Conservation (phyloP, 768 basidiomycete genomes). For the Neoboletus magnificus region DNA sequence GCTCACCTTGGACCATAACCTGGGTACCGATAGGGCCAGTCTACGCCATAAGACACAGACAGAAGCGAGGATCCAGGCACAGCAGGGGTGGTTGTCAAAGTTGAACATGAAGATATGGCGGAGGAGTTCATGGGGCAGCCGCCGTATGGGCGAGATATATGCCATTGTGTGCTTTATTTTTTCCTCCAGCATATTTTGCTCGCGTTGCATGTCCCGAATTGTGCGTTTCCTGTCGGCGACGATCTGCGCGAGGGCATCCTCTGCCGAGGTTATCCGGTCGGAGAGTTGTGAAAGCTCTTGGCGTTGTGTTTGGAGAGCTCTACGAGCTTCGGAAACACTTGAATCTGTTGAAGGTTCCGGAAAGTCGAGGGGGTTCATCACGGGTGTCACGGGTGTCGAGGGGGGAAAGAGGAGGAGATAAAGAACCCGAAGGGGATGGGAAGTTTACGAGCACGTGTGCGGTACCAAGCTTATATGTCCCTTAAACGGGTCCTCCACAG, state of each 20-base stretch:
- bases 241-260: conserved; percentile 55
- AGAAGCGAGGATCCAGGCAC: conserved; percentile 71
- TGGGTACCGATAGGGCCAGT: conserved; percentile 62
- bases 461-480: neutral
- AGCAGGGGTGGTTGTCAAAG: conserved; percentile 69
- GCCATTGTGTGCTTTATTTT: conserved; percentile 50
- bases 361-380: conserved; percentile 34
- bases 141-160: conserved; percentile 69
- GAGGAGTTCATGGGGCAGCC: conserved; percentile 70
- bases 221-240: conserved; percentile 50
- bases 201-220: conserved; percentile 52
- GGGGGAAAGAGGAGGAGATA: conserved; percentile 4
- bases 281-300: conserved; percentile 33
- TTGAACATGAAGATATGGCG: conserved; percentile 67
- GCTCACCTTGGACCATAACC: conserved; percentile 75
- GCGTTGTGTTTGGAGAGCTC: conserved; percentile 36
- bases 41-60: conserved; percentile 68
- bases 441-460: conserved; percentile 27
- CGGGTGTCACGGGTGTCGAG: conserved; percentile 16
- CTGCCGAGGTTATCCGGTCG: conserved; percentile 48
- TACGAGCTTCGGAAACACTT: conserved; percentile 51
- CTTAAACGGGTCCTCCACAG: neutral
- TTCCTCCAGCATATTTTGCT: conserved; percentile 48
- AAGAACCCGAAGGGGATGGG: conserved; percentile 20
- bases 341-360: conserved; percentile 60